A percentile compares a stretch with the other conserved stretches of the same genome.
These are phyloP conservation scores for Colletotrichum camelliae DNA, from an alignment of 2,329 filamentous ascomycete species.

Conservation along the genomic window DNA sequence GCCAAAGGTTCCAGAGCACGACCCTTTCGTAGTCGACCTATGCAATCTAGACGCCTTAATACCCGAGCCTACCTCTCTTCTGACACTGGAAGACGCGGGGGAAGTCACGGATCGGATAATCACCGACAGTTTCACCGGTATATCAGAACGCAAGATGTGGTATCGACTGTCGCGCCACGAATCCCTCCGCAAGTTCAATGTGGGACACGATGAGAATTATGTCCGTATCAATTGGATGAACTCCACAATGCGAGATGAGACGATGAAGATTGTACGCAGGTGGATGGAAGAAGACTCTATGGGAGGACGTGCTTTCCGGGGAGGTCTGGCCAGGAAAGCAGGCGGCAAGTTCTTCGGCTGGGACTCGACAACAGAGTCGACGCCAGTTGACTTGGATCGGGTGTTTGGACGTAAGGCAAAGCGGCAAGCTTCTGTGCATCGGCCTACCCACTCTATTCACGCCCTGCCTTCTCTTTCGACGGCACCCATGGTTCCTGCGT, in stretches of 20 bases:
- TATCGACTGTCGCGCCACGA: conserved; percentile 68
- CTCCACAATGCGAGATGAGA: conserved; percentile 59
- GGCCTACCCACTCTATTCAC: conserved; percentile 20
- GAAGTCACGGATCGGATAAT: conserved; percentile 53
- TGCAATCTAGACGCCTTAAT: conserved; percentile 37
- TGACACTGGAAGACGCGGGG: conserved; percentile 17
- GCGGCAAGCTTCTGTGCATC: conserved; percentile 27
- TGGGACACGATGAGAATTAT: conserved; percentile 65
- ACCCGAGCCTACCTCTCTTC: conserved; percentile 27
- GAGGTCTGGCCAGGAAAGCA: conserved; percentile 36
- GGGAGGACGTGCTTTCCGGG: conserved; percentile 53
- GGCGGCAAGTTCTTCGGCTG: conserved; percentile 64
- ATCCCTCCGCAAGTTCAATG: conserved; percentile 61
- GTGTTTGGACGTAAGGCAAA: conserved; percentile 44
- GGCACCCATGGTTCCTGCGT: not conserved
- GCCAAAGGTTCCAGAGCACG: conserved; percentile 4
- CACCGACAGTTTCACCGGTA: conserved; percentile 57
- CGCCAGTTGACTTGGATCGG: conserved; percentile 53
- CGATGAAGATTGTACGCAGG: conserved; percentile 62
- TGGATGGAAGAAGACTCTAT: conserved; percentile 73
- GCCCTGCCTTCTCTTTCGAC: conserved; percentile 5
- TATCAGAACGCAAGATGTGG: conserved; percentile 68
- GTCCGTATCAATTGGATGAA: conserved; percentile 61
- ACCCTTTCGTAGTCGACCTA: conserved; percentile 34
- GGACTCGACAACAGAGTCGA: conserved; percentile 53